A percentile compares a stretch with the other conserved stretches of the same genome.
These are phyloP conservation scores for Boletellus deceptivus DNA, from an alignment of 1,284 basidiomycete species.

Conservation along the genomic window DNA sequence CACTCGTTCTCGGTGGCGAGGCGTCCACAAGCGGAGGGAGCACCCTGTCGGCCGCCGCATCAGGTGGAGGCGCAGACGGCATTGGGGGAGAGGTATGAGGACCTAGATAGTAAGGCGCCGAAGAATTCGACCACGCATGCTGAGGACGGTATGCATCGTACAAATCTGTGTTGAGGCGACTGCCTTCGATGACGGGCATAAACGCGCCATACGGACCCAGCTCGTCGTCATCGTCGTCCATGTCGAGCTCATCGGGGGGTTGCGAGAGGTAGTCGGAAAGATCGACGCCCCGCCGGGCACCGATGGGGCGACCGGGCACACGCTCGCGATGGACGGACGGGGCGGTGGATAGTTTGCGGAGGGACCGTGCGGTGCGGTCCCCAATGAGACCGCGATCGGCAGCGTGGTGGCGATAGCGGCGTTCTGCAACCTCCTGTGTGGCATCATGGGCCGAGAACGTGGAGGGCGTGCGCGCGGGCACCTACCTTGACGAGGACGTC, in stretches of 20 bases:
- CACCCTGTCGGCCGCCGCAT: slow-evolving; percentile 20
- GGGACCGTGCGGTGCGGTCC: slow-evolving; percentile 57
- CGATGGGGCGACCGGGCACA: slow-evolving; percentile 30
- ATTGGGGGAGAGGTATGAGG: slow-evolving; percentile 23
- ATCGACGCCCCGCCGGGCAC: slow-evolving; percentile 29
- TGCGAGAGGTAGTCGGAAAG: slow-evolving; percentile 49
- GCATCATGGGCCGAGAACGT: slow-evolving; percentile 1
- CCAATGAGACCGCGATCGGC: slow-evolving; percentile 61
- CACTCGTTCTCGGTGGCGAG: slow-evolving; percentile 17
- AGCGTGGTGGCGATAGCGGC: slow-evolving; percentile 49
- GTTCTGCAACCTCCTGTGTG: slow-evolving; percentile 67
- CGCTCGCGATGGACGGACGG: slow-evolving; percentile 51
- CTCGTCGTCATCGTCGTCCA: slow-evolving; percentile 63
- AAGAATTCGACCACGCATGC: slow-evolving; percentile 30
- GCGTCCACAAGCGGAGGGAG: slow-evolving; percentile 31
- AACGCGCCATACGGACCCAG: slow-evolving; percentile 26
- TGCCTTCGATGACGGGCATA: slow-evolving; percentile 46
- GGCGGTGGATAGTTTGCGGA: slow-evolving; percentile 54
- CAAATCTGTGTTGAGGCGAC: slow-evolving; percentile 53
- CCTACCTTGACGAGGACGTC: slow-evolving; percentile 73
- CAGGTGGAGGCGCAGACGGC: slow-evolving; percentile 21
- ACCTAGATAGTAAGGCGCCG: slow-evolving; percentile 22
- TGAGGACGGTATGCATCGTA: slow-evolving; percentile 49
- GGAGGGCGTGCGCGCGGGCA: background rate
- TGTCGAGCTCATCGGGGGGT: slow-evolving; percentile 49